These are phyloP conservation scores for Beauveria caledonica DNA, from an alignment of 2,329 filamentous ascomycete genomes.

Conservation along the genomic window DNA sequence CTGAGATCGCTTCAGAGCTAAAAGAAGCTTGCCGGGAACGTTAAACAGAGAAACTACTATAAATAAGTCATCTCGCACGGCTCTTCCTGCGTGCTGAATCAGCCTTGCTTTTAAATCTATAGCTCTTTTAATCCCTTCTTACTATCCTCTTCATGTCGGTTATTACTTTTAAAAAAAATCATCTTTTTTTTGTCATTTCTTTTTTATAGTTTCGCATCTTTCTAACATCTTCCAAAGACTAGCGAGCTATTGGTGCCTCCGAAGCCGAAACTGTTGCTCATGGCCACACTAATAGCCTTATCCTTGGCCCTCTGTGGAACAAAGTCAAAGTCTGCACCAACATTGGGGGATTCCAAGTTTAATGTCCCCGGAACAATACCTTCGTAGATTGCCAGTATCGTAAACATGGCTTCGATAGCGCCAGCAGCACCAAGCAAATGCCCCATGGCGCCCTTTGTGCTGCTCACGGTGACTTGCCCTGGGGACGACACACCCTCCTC, in stretches of 20 bases:
- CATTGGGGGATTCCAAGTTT: constrained; percentile 63
- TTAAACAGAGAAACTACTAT: too few relatives aligned
- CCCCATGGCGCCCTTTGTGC: constrained; percentile 88
- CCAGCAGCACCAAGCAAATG: constrained; percentile 89
- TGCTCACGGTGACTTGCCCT: constrained; percentile 70
- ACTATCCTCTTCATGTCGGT: too few relatives aligned
- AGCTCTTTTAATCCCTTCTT: too few relatives aligned
- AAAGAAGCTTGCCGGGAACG: too few relatives aligned
- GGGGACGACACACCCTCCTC: constrained; percentile 56
- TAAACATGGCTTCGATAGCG: constrained; percentile 81
- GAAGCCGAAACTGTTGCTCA: constrained; percentile 97
- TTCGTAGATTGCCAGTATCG: constrained; percentile 68
- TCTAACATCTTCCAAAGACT: constrained; percentile 50
- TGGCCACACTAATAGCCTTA: constrained; percentile 59
- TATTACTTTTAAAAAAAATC: too few relatives aligned
- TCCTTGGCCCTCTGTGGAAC: constrained; percentile 65
- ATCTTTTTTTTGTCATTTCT: too few relatives aligned
- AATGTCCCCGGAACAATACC: constrained; percentile 84
- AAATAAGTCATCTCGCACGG: too few relatives aligned
- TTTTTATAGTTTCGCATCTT: not conserved
- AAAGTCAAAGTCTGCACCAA: constrained; percentile 75
- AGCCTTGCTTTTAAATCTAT: too few relatives aligned
- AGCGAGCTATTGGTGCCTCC: constrained; percentile 91
- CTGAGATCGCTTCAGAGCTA: too few relatives aligned
- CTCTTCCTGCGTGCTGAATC: too few relatives aligned